These are phyloP conservation scores for Rhinocladiella similis DNA, from an alignment of 2,329 filamentous ascomycete species.

Conservation along the genomic window DNA sequence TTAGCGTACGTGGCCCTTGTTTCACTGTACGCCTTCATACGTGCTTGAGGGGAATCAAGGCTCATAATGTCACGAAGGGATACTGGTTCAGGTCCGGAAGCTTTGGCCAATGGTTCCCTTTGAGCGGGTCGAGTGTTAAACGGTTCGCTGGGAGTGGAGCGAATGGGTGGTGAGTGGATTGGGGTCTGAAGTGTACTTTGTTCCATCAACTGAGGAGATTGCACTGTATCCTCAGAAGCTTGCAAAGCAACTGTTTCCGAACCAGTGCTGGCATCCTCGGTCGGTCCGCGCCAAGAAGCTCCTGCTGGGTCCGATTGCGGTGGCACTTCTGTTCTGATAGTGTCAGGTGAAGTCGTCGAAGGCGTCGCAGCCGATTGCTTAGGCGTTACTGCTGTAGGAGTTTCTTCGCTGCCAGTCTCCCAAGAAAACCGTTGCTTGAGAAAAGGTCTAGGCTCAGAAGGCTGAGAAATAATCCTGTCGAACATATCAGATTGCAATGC, in stretches of 20 bases:
- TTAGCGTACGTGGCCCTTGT: slow-evolving; percentile 69
- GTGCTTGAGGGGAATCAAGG: slow-evolving; percentile 64
- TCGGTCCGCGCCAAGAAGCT: background rate
- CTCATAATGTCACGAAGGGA: slow-evolving; percentile 77
- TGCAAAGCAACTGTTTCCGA: background rate
- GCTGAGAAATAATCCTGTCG: background rate
- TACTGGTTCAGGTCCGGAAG: background rate
- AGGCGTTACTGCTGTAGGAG: slow-evolving; percentile 9
- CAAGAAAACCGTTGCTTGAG: slow-evolving; percentile 46
- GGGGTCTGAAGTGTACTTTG: background rate
- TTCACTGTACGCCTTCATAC: slow-evolving; percentile 72
- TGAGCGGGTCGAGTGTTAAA: background rate
- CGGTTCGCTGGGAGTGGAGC: no score
- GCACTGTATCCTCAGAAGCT: background rate
- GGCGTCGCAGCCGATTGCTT: slow-evolving; percentile 13
- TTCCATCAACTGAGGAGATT: background rate
- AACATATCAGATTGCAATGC: background rate
- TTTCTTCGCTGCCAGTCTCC: slow-evolving; percentile 35
- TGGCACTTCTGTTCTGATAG: slow-evolving; percentile 8
- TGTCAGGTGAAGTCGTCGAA: slow-evolving; percentile 15
- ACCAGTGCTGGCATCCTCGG: background rate
- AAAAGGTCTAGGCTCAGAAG: slow-evolving; percentile 15
- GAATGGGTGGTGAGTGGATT: no score
- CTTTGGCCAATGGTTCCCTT: background rate
- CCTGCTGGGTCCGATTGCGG: background rate